Conservation (phyloP, 2,329 filamentous ascomycete genomes). For the Hypoxylon sp. region DNA sequence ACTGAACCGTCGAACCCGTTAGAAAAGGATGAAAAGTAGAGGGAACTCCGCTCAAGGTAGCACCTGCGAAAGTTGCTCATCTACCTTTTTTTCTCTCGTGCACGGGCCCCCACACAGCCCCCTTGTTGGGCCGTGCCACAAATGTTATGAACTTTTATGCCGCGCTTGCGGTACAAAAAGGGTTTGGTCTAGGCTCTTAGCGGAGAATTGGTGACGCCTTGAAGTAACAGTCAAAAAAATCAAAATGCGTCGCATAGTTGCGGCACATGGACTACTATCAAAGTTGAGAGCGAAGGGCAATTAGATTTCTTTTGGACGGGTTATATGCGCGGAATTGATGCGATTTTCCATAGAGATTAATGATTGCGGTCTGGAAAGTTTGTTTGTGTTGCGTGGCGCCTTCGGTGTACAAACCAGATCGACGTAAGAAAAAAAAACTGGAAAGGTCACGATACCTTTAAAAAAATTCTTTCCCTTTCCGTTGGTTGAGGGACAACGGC, state of each 20-base stretch:
- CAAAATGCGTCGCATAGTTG: conserved; percentile 25
- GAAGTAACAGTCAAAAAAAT: conserved; percentile 3
- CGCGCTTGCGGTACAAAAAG: conserved; percentile 22
- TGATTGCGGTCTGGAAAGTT: conserved; percentile 10
- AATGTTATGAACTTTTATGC: conserved; percentile 27
- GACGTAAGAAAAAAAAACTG: conserved; percentile 24
- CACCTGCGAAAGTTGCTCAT: conserved; percentile 32
- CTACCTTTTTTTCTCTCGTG: conserved; percentile 16
- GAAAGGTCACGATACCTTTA: conserved; percentile 38
- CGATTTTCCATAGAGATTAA: conserved; percentile 1
- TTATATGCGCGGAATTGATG: conserved; percentile 16
- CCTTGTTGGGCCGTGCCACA: conserved; percentile 25
- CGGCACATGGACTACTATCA: conserved; percentile 20
- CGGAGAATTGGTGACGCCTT: conserved; percentile 12
- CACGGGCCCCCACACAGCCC: conserved; percentile 34
- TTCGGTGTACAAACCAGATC: conserved; percentile 20
- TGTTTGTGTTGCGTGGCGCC: conserved; percentile 25
- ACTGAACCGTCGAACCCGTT: conserved; percentile 31
- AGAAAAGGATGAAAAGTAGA: conserved; percentile 28
- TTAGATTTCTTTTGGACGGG: conserved; percentile 15
- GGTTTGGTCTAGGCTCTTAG: conserved; percentile 5
- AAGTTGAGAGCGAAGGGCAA: conserved; percentile 18
- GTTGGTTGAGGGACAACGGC: conserved; percentile 13
- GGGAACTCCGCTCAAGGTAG: conserved; percentile 33
- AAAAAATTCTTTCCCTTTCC: conserved; percentile 18